Conservation (phyloP, 1,284 basidiomycete genomes). For the Athelia sp. region DNA sequence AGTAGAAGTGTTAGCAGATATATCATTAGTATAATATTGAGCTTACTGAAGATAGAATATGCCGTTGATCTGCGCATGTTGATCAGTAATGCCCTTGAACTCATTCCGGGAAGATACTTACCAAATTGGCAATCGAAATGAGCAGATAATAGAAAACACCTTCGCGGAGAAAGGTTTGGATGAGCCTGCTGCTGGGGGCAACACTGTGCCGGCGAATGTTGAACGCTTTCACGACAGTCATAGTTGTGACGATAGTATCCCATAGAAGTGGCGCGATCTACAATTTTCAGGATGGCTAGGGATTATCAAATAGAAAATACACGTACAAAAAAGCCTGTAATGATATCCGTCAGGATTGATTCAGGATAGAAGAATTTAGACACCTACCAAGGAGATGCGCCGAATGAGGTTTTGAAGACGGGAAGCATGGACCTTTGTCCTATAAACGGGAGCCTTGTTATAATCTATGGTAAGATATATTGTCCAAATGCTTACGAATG, state of each 20-base stretch:
- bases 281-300: constrained; percentile 16
- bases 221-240: constrained; percentile 74
- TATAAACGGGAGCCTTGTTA: constrained; percentile 13
- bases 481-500: constrained; percentile 47
- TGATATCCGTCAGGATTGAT: constrained; percentile 5
- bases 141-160: constrained; percentile 79
- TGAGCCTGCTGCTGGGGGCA: constrained; percentile 60
- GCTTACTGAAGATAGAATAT: constrained; percentile 78
- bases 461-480: constrained; percentile 28
- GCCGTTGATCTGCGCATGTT: constrained; percentile 51
- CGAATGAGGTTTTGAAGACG: constrained; percentile 71
- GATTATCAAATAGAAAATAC: constrained; percentile 2
- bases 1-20: constrained; percentile 21
- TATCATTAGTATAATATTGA: neutral
- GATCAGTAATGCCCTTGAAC: constrained; percentile 1
- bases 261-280: constrained; percentile 75
- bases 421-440: constrained; percentile 65
- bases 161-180: constrained; percentile 78
- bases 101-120: constrained; percentile 15
- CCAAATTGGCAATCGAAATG: constrained; percentile 74
- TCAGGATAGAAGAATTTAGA: constrained; percentile 1
- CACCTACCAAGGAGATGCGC: constrained; percentile 67
- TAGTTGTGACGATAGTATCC: constrained; percentile 70
- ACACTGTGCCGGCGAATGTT: constrained; percentile 66
- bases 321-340: constrained; percentile 66